These are phyloP conservation scores for Fagopyrum esculentum DNA, from an alignment of 148 eudicot genomes.

Conservation along the genomic window DNA sequence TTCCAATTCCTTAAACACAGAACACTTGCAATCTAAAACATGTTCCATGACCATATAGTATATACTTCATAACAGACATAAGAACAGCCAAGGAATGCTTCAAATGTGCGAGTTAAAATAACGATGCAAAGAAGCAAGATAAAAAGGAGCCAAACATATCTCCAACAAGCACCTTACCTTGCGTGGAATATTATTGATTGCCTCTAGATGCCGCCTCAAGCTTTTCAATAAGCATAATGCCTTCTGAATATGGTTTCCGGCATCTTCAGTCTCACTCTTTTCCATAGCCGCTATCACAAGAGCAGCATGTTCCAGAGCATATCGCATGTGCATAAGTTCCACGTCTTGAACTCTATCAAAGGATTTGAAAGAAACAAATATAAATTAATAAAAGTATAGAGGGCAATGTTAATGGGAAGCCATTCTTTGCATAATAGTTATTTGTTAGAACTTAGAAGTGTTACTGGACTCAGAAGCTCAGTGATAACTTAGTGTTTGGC, in stretches of 20 bases:
- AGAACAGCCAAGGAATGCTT: background rate
- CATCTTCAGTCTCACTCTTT: constrained; percentile 45
- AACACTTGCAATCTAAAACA: background rate
- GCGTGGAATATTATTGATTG: constrained; percentile 60
- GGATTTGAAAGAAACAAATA: background rate
- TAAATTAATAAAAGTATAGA: background rate
- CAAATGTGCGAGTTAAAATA: background rate
- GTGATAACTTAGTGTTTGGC: background rate
- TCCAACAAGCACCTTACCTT: constrained; percentile 45
- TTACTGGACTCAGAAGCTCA: background rate
- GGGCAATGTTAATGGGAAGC: background rate
- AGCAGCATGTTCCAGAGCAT: constrained; percentile 82
- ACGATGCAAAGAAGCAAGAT: constrained; percentile 5
- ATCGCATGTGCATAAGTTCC: constrained; percentile 96
- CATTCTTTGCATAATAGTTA: background rate
- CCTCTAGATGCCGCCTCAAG: constrained; percentile 69
- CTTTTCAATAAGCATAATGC: constrained; percentile 54
- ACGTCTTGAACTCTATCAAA: constrained; percentile 79
- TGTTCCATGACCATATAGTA: background rate
- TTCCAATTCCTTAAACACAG: background rate
- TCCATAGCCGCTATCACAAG: constrained; percentile 88
- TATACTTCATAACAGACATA: background rate
- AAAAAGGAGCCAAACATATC: constrained; percentile 3
- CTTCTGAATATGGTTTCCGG: constrained; percentile 40
- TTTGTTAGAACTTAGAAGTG: background rate